Evolutionary conservation across 2,329 filamentous ascomycete species (phyloP), one percentile per base, ranked within the genome.

Genomic region (Rhynchosporium secalis): DNA sequence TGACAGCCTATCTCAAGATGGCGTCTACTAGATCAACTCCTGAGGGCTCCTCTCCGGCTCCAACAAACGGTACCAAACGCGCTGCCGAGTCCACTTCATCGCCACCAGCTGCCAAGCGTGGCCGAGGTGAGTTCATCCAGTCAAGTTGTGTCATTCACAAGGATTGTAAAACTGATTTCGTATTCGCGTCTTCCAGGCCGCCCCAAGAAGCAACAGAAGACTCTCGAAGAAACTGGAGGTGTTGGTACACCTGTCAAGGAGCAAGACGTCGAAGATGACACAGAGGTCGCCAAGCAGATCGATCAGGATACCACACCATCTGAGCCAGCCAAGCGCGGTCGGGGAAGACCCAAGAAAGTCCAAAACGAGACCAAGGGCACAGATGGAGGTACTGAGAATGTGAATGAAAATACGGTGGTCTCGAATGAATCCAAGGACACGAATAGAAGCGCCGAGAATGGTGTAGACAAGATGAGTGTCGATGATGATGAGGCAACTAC

Each of bases 281-380:
- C 38, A 15, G 49, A 56, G 6, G 15, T 48, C 20, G 20, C 36
- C 4, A 38, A 45, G 26, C 26, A 57, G 54, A 41, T 40, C 13
- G 51, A 54, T 28, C 36, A 40, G 20, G 36, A 54, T 48, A 48
- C 46, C 36, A 29, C 33, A 3, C 38, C 52, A 20, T 12, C 49
- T 38, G 64, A 69, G 29, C 65, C 57, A 31, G 65, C 73, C 0
- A 81, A 80, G 65, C 75, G 75, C 46, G 76, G 75, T 47, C 78
- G 64, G 15, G 61, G 61, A 8, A 49, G 56, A 56, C 40, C 48
- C 4, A 61, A 60, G 55, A 66, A 65, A 15, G 66, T 71, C 43
- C 72, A 73, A 49, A 70, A 72, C 63, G 71, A 70, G 4, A 64
- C 72, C 51, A 72, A 73, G 61, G 70, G 72, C 56, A 61, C 61